A percentile compares a stretch with the other conserved stretches of the same genome.
phyloP scores from a whole-genome alignment of 2,329 filamentous ascomycete species.

The Trichothecium sympodiale region DNA sequence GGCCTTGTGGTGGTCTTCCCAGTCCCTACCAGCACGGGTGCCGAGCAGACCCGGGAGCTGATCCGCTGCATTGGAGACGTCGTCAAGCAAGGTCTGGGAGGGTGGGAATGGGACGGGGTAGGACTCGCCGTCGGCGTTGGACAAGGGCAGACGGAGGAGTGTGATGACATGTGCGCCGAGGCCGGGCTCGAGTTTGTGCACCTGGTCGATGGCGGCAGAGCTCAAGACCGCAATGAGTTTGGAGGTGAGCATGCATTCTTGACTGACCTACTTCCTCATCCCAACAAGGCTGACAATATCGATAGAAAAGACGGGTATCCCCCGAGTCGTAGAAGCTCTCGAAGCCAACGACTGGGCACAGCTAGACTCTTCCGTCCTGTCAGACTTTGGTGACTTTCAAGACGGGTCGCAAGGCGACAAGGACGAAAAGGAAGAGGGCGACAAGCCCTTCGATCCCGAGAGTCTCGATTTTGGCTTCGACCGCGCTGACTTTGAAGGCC shows the following conservation, averaged over 20 bases:
- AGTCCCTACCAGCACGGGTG: constrained; percentile 8
- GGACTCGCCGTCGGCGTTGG: constrained; percentile 45
- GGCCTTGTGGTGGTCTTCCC: constrained; percentile 38
- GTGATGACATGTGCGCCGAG: constrained; percentile 49
- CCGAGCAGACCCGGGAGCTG: constrained; percentile 24
- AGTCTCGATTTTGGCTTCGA: constrained; percentile 42
- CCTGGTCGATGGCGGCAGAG: constrained; percentile 20
- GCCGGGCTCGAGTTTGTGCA: constrained; percentile 54
- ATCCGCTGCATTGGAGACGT: constrained; percentile 43
- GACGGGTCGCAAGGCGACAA: constrained; percentile 19
- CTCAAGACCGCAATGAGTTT: constrained; percentile 41
- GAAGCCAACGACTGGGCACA: constrained; percentile 55
- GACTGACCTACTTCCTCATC: background rate
- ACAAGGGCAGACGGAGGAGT: constrained; percentile 37
- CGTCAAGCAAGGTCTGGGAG: constrained; percentile 44
- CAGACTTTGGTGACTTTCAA: constrained; percentile 21
- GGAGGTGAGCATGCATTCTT: constrained; percentile 30
- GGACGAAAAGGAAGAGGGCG: constrained; percentile 16
- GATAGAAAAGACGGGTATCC: constrained; percentile 46
- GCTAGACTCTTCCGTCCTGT: constrained; percentile 12
- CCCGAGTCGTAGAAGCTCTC: constrained; percentile 48
- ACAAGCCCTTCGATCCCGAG: constrained; percentile 30
- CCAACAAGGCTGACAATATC: background rate
- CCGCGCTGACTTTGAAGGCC: constrained; percentile 37
- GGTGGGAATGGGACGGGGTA: constrained; percentile 55